Conservation (phyloP, 805 yeast species). For the Metschnikowia picachoensis region DNA sequence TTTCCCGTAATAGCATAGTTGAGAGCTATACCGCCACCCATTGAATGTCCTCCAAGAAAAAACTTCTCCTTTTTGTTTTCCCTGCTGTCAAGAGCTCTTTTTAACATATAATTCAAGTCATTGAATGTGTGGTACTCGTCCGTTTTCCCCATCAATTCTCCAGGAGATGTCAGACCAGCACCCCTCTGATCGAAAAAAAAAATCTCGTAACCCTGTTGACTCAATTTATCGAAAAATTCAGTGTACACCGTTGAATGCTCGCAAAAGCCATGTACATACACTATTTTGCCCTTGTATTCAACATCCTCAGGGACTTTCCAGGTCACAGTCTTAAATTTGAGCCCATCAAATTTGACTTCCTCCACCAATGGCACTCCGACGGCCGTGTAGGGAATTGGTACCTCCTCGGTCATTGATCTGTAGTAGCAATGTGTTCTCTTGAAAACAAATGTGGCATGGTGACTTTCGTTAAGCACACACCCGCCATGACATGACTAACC, state of each 20-base stretch:
- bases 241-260: conserved; percentile 51
- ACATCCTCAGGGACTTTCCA: conserved; percentile 37
- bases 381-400: conserved; percentile 33
- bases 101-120: conserved; percentile 58
- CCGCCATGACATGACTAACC: neutral
- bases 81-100: conserved; percentile 37
- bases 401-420: neutral
- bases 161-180: conserved; percentile 61
- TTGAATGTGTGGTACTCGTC: conserved; percentile 52
- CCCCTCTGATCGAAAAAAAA: conserved; percentile 77
- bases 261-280: conserved; percentile 70
- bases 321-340: conserved; percentile 38
- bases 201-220: conserved; percentile 54
- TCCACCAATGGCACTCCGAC: conserved; percentile 27
- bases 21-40: conserved; percentile 75
- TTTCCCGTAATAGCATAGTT: conserved; percentile 60
- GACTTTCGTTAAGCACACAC: neutral
- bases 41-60: conserved; percentile 64
- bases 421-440: neutral
- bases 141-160: conserved; percentile 50
- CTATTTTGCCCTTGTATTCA: conserved; percentile 47
- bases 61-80: conserved; percentile 35
- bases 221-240: conserved; percentile 51
- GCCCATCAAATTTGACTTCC: conserved; percentile 33
- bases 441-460: neutral